Evolutionary conservation across 331 rosid species (phyloP), one percentile per base, ranked within the genome.

Genomic region (Erythrophleum ivorense): DNA sequence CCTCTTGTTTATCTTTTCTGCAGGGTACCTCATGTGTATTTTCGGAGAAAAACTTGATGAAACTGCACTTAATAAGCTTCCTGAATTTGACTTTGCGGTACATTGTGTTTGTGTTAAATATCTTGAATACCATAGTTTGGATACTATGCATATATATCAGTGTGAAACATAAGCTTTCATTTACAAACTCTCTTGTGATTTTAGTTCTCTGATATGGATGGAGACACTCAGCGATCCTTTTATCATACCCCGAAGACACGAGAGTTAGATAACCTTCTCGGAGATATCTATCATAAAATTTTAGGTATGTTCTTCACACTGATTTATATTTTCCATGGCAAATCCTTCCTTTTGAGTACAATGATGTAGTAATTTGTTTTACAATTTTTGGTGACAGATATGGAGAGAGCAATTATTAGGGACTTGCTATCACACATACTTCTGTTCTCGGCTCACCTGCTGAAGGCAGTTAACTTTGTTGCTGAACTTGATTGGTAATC

Each of bases 201-300:
- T 78, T 74, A 92, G 98, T 94, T 94, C 81, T 84, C 92, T 87
- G 96, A 94, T 76, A 84, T 85, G 82, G 98, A 94, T 83, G 97
- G 89, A 77, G 98, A 94, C 73, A 88, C 87, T 76, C 88, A 84
- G 85, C 86, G 90, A 83, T 88, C 82, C 77, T 92, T 94, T 84
- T 94, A 91, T 86, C 97, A 81, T 52, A 94, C 94, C 1, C 92
- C 96, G 53, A 94, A 94, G 91, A 92, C 98, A 16, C 86, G 89
- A 84, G 98, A 94, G 69, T 78, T 94, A 88, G 98, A 92, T 78
- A 83, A 71, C 78, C 90, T 92, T 69, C 92, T 94, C 21, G 98
- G 98, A 68, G 98, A 94, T 80, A 94, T 94, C 81, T 90, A 92
- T 84, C 97, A 94, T 84, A 94, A 94, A 88, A 92, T 94, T 84